These are phyloP conservation scores for Claviceps paspali DNA, from an alignment of 2,329 filamentous ascomycete species.

Conservation along the genomic window DNA sequence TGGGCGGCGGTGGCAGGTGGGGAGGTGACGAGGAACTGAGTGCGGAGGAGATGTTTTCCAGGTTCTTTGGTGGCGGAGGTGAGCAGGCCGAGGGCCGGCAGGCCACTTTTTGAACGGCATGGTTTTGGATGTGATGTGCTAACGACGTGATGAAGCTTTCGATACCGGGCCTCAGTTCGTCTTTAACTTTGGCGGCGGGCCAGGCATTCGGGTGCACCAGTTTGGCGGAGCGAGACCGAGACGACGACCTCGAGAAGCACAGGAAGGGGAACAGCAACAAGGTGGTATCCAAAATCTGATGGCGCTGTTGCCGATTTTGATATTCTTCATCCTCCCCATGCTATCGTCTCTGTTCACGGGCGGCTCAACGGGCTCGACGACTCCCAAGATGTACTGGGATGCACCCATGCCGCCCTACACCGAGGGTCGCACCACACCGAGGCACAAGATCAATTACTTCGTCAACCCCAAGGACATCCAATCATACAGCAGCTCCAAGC, in stretches of 20 bases:
- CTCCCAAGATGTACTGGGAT: constrained; percentile 67
- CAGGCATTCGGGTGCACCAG: constrained; percentile 85
- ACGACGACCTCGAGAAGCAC: constrained; percentile 54
- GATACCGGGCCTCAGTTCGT: constrained; percentile 77
- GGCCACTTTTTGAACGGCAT: neutral
- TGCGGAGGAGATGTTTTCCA: constrained; percentile 90
- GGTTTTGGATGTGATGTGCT: neutral
- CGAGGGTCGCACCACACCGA: constrained; percentile 52
- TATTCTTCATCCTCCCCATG: constrained; percentile 77
- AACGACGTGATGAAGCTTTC: constrained; percentile 35
- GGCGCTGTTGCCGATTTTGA: constrained; percentile 70
- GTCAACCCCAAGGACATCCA: constrained; percentile 66
- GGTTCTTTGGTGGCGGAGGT: constrained; percentile 81
- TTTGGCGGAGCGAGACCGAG: constrained; percentile 73
- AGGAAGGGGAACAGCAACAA: constrained; percentile 33
- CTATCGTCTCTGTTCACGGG: constrained; percentile 65
- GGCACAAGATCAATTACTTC: constrained; percentile 67
- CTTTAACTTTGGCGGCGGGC: constrained; percentile 86
- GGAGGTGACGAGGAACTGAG: constrained; percentile 92
- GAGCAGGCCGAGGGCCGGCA: constrained; percentile 40
- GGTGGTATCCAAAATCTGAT: constrained; percentile 45
- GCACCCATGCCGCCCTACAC: constrained; percentile 55
- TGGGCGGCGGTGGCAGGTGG: constrained; percentile 47
- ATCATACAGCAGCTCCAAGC: constrained; percentile 52
- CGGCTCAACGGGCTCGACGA: constrained; percentile 21